Conservation (phyloP, 768 basidiomycete species). For the Tephrocybe rancida region DNA sequence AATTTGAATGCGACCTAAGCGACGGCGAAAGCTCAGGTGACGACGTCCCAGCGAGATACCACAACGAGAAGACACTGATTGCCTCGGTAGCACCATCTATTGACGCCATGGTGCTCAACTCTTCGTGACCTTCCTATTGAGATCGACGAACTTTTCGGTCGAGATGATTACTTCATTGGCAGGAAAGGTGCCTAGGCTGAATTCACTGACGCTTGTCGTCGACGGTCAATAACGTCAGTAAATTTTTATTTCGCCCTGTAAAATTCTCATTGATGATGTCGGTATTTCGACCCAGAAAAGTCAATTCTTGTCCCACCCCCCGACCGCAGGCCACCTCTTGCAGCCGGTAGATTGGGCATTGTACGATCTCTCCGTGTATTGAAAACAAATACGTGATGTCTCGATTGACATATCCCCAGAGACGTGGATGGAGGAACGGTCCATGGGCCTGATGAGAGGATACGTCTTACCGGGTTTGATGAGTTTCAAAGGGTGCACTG, state of each 20-base stretch:
- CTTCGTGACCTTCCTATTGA: not conserved
- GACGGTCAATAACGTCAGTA: not conserved
- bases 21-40: not conserved
- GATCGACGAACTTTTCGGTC: not conserved
- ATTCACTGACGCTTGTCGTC: constrained; percentile 3
- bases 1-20: constrained; percentile 29
- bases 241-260: not conserved
- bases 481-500: constrained; percentile 8
- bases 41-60: not conserved
- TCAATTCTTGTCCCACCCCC: no score
- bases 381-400: not conserved
- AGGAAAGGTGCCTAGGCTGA: not conserved
- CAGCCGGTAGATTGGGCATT: constrained; percentile 1
- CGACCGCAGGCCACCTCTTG: not conserved
- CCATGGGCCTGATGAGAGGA: not conserved
- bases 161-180: not conserved
- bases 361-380: constrained; percentile 6
- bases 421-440: not conserved
- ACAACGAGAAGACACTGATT: constrained; percentile 17
- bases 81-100: constrained; percentile 32
- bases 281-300: not conserved
- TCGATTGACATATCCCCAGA: not conserved
- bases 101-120: constrained; percentile 11
- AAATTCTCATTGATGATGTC: not conserved
- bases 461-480: not conserved